Conservation (phyloP, 2,329 filamentous ascomycete genomes). For the Cercospora sp. region DNA sequence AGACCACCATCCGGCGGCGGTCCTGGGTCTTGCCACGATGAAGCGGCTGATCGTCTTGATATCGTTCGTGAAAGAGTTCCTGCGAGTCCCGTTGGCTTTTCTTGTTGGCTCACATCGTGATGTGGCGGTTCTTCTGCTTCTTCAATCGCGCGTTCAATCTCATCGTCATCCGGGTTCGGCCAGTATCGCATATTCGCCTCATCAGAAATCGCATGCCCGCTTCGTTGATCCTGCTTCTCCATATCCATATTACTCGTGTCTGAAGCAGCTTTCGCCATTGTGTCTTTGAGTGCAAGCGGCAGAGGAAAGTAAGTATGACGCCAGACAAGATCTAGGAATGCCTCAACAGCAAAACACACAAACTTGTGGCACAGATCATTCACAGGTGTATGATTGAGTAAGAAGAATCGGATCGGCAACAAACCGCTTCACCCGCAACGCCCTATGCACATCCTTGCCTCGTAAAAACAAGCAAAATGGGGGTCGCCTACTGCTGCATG, state of each 20-base stretch:
- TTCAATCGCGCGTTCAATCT: conserved; percentile 25
- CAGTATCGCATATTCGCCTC: conserved; percentile 19
- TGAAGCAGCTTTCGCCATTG: conserved; percentile 1
- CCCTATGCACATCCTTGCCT: not conserved
- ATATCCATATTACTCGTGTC: conserved; percentile 9
- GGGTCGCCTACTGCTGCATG: not conserved
- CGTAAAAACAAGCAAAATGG: not conserved
- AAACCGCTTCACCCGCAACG: not conserved
- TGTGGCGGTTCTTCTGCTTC: conserved; percentile 21
- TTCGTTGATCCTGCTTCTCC: conserved; percentile 6
- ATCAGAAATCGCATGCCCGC: not conserved
- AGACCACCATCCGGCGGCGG: conserved; percentile 48
- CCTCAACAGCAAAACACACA: not conserved
- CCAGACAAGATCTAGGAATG: not conserved
- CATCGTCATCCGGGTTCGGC: conserved; percentile 27
- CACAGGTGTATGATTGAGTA: not conserved
- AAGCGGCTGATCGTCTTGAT: conserved; percentile 31
- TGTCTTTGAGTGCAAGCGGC: not conserved
- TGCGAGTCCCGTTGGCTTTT: conserved; percentile 7
- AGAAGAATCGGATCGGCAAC: not conserved
- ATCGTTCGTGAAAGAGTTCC: conserved; percentile 27
- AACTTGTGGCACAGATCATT: not conserved
- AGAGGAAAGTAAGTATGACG: not conserved
- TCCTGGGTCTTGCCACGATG: conserved; percentile 36
- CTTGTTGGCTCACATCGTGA: not conserved